Conservation (phyloP, 164 flowering plant species). For the Magnolia kwangsiensis region DNA sequence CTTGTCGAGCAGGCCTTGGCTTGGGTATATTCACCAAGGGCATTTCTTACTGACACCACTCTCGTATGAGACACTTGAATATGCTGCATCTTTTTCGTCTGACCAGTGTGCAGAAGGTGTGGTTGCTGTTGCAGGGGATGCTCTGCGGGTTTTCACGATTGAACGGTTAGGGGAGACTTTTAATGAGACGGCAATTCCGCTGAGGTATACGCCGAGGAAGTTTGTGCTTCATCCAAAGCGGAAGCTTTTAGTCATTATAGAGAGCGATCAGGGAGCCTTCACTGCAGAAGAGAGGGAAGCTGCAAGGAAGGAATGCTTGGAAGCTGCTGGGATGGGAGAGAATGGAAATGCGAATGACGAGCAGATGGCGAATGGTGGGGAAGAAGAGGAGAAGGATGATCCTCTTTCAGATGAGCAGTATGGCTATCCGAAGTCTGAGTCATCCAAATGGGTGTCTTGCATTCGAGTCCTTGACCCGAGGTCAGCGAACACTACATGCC, state of each 20-base stretch:
- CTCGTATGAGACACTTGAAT: slow-evolving; percentile 93
- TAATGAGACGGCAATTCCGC: slow-evolving; percentile 84
- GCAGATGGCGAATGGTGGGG: slow-evolving; percentile 89
- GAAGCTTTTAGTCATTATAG: slow-evolving; percentile 72
- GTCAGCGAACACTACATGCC: slow-evolving; percentile 73
- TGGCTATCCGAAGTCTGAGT: slow-evolving; percentile 95
- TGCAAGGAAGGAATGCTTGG: slow-evolving; percentile 87
- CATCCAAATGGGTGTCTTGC: slow-evolving; percentile 96
- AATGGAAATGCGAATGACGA: slow-evolving; percentile 73
- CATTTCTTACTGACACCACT: slow-evolving; percentile 92
- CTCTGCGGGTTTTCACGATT: slow-evolving; percentile 85
- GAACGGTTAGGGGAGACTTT: slow-evolving; percentile 94
- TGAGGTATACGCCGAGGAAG: slow-evolving; percentile 96
- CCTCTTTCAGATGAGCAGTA: slow-evolving; percentile 96
- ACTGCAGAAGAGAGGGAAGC: slow-evolving; percentile 97
- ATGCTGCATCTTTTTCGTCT: slow-evolving; percentile 94
- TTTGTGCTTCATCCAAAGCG: slow-evolving; percentile 90
- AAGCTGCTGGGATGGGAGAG: slow-evolving; percentile 73
- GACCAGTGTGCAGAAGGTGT: slow-evolving; percentile 99
- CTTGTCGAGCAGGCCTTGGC: slow-evolving; percentile 96
- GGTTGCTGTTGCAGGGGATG: slow-evolving; percentile 95
- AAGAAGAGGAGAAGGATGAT: slow-evolving; percentile 77
- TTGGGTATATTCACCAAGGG: slow-evolving; percentile 95
- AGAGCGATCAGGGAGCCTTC: slow-evolving; percentile 97
- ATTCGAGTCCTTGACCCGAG: slow-evolving; percentile 93